Conservation (phyloP, 2,329 filamentous ascomycete genomes). For the Aspergillus sp. region DNA sequence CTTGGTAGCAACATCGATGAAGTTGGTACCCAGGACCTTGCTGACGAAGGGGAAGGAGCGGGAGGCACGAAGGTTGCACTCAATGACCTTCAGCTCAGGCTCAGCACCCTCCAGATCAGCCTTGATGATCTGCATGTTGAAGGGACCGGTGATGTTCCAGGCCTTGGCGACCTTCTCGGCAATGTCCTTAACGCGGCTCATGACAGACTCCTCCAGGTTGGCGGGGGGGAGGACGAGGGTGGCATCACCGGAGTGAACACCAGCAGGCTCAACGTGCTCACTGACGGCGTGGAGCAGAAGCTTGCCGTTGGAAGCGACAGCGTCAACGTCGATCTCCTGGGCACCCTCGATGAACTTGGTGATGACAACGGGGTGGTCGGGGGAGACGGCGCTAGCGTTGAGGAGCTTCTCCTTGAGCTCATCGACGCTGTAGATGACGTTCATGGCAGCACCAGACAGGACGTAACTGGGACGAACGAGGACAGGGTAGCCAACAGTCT, state of each 20-base stretch:
- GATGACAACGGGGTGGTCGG: slow-evolving; percentile 97
- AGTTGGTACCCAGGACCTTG: slow-evolving; percentile 95
- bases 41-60: slow-evolving; percentile 98
- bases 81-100: slow-evolving; percentile 87
- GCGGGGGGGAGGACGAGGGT: slow-evolving; percentile 88
- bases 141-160: slow-evolving; percentile 95
- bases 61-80: slow-evolving; percentile 96
- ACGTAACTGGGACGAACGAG: slow-evolving; percentile 94
- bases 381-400: slow-evolving; percentile 85
- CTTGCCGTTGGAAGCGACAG: slow-evolving; percentile 81
- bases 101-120: slow-evolving; percentile 73
- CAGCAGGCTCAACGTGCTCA: slow-evolving; percentile 95
- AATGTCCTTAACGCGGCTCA: slow-evolving; percentile 91
- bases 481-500: slow-evolving; percentile 86
- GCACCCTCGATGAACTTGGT: slow-evolving; percentile 98
- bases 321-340: slow-evolving; percentile 94
- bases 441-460: slow-evolving; percentile 97
- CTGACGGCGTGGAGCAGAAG: slow-evolving; percentile 88
- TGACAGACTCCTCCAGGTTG: slow-evolving; percentile 72
- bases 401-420: slow-evolving; percentile 95
- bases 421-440: slow-evolving; percentile 82
- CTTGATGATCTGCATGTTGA: slow-evolving; percentile 99
- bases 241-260: slow-evolving; percentile 96
- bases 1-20: slow-evolving; percentile 93
- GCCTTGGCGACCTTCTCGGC: slow-evolving; percentile 94